phyloP scores from a whole-genome alignment of 2,329 filamentous ascomycete species.

The Blastomyces emzantsi region DNA sequence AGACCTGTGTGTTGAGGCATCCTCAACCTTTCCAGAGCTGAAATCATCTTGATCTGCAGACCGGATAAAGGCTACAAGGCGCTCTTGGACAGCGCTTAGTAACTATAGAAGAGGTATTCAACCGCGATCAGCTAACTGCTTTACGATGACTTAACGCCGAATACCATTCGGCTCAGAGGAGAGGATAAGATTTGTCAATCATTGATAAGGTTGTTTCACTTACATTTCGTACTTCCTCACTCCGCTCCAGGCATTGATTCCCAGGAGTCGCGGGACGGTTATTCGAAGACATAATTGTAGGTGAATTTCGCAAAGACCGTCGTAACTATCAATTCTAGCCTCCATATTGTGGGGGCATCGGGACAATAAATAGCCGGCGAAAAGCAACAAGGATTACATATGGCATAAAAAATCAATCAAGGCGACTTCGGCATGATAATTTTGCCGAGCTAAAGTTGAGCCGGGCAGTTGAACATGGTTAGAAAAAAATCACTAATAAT shows the following conservation, averaged over 20 bases:
- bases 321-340: neutral
- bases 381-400: neutral
- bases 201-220: constrained; percentile 19
- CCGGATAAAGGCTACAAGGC: constrained; percentile 38
- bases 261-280: constrained; percentile 5
- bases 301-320: neutral
- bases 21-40: constrained; percentile 9
- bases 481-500: too few species aligned
- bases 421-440: too few species aligned
- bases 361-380: neutral
- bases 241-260: constrained; percentile 20
- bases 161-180: neutral
- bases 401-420: too few species aligned
- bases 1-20: constrained; percentile 37
- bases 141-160: neutral
- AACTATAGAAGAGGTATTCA: constrained; percentile 22
- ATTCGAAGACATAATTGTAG: neutral
- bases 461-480: too few species aligned
- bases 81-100: constrained; percentile 34
- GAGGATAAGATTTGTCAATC: neutral
- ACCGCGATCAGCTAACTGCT: neutral
- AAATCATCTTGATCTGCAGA: constrained; percentile 31
- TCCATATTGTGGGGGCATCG: neutral
- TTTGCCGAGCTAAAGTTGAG: too few species aligned
- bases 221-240: constrained; percentile 36